Evolutionary conservation across 805 yeast species (phyloP), one percentile per base, ranked within the genome.

Genomic region (Saturnispora silvae): DNA sequence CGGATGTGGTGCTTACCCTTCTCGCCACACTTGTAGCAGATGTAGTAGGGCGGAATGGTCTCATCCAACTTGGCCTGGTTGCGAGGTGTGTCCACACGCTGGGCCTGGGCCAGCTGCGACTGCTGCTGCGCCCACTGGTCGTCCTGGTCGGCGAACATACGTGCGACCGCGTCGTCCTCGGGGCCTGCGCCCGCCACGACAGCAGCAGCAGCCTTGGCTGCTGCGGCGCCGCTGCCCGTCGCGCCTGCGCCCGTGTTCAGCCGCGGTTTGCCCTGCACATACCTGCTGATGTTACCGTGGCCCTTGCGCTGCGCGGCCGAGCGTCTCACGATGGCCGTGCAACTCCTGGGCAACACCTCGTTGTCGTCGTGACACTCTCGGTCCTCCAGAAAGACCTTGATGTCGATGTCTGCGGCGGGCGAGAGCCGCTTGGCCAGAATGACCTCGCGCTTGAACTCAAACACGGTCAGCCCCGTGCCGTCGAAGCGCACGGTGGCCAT

Each of bases 41-140:
- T 81, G 51, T 92, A 92, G 1, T 95, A 95, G 5, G 95, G 89
- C 1, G 98, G 98, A 8, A 96, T 96, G 5, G 73, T 69, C 46
- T 80, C 87, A 40, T 84, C 94, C 3, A 62, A 57, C 5, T 56
- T 51, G 46, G 66, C 56, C 45, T 44, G 45, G 6, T 48, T 39
- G 37, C 53, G 44, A 5, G 42, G 40, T 8, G 40, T 42, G 25
- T 57, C 61, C 2, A 87, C 75, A 13, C 94, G 79, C 20, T 86
- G 77, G 15, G 89, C 94, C 3, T 75, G 71, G 3, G 96, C 81
- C 79, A 92, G 78, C 40, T 75, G 81, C 45, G 84, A 89, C 57
- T 92, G 98, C 1, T 96, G 84, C 49, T 81, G 84, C 38, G 81
- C 81, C 99, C 99, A 92, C 44, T 83, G 95, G 47, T 81, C 86